Evolutionary conservation across 2,329 filamentous ascomycete genomes (phyloP), one percentile per base, ranked within the genome.

Genomic region (Neurospora crassa): DNA sequence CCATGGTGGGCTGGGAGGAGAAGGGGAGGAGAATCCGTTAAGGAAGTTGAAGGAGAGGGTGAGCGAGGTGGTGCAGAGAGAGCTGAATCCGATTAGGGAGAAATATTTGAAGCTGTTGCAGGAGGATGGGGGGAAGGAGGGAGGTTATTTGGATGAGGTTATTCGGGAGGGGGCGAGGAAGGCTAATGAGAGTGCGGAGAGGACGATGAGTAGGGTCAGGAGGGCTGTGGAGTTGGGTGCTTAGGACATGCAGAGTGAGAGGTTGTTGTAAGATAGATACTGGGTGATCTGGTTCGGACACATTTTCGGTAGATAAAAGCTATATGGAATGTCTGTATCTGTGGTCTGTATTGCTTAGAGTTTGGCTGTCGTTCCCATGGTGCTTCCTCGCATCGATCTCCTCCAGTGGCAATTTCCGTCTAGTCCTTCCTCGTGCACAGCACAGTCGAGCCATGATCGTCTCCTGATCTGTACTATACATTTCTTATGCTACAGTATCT

Each of bases 141-240:
- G 75, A 11, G 76, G 68, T 24, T 76, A 84, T 37, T 79, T 92
- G 12, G 77, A 76, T 16, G 82, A 85, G 11, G 82, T 92, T 12
- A 88, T 87, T 67, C 82, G 80, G 4, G 78, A 86, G 47, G 91
- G 92, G 0, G 87, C 87, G 0, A 78, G 79, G 47, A 88, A 85
- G 77, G 92, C 92, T n/a, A 82, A 83, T 34, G 78, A 81, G 68
- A 92, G 84, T 75, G 91, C 92, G 0, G 81, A 83, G 71, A 80
- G 82, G 72, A 89, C 86, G 40, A 90, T 90, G 87, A 78, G 79
- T 42, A 74, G 83, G 45, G 85, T 90, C 7, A 82, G 82, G 72
- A 77, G 81, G 45, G 86, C 85, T 4, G 82, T 89, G 20, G 88
- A 88, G 1, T 74, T 88, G 29, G 83, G 68, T 43, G n/a, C 47